Percentiles rank a stretch among this genome's conserved stretches.
Evolutionary conservation across 495 filamentous ascomycete genomes (phyloP).

Genomic region (Niebla homalea): DNA sequence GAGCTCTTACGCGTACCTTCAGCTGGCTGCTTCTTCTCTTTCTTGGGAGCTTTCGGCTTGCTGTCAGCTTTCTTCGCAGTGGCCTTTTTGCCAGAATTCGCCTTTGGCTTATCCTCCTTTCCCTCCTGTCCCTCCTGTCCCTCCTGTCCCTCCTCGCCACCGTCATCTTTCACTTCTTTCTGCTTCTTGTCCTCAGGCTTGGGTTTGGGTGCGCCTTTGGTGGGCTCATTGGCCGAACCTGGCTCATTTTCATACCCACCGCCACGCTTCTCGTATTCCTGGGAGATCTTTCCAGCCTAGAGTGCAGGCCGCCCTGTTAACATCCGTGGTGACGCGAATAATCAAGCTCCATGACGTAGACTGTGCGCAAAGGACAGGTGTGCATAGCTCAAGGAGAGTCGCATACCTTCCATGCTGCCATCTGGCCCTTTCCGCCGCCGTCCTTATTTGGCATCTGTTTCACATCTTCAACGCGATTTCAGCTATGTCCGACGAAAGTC

Average conservation of each 20-base stretch:
- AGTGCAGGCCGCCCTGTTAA: background rate
- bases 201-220: conserved; percentile 31
- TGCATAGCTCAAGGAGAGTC: background rate
- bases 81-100: conserved; percentile 20
- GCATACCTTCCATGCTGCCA: conserved; percentile 43
- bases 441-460: conserved; percentile 40
- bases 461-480: conserved; percentile 8
- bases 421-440: conserved; percentile 39
- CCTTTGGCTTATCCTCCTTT: conserved; percentile 17
- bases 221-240: conserved; percentile 38
- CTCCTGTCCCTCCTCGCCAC: conserved; percentile 4
- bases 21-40: conserved; percentile 16
- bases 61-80: conserved; percentile 17
- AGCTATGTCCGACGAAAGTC: background rate
- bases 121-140: conserved; percentile 10
- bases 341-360: background rate
- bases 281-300: conserved; percentile 35
- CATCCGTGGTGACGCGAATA: background rate
- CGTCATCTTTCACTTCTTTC: conserved; percentile 12
- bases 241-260: conserved; percentile 39
- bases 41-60: conserved; percentile 17
- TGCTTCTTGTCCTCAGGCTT: conserved; percentile 22
- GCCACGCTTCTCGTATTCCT: conserved; percentile 40
- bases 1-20: conserved; percentile 18
- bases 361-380: background rate